Evolutionary conservation across 352 stramenopile genomes (phyloP).

Genomic region (Phytopythium aichiense): DNA sequence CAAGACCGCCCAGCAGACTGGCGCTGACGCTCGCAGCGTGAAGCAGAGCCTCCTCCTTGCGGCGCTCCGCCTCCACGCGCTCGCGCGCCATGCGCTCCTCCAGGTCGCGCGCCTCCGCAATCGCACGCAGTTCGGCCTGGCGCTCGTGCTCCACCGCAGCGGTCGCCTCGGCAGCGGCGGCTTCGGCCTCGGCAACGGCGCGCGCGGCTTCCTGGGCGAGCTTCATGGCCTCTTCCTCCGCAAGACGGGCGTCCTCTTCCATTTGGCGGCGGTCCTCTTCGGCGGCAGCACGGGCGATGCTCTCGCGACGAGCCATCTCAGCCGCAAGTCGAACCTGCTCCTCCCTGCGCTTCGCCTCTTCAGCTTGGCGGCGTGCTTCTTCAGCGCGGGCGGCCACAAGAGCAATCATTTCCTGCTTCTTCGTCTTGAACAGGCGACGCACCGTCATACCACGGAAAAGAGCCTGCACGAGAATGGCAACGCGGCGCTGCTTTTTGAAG

Average conservation of each 20-base stretch:
- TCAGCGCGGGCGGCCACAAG: conserved; percentile 67
- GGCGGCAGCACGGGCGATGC: conserved; percentile 41
- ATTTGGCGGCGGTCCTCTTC: conserved; percentile 60
- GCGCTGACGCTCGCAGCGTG: too few species aligned
- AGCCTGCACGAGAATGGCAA: conserved; percentile 68
- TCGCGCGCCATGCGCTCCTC: conserved; percentile 54
- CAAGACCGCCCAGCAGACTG: too few species aligned
- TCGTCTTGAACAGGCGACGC: conserved; percentile 70
- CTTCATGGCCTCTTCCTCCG: conserved; percentile 57
- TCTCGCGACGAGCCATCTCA: conserved; percentile 54
- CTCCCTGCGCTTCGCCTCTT: conserved; percentile 81
- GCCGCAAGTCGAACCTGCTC: conserved; percentile 59
- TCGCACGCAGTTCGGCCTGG: conserved; percentile 76
- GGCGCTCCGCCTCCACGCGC: too few species aligned
- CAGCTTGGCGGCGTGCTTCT: conserved; percentile 67
- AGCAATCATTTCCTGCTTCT: conserved; percentile 84
- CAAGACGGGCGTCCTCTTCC: conserved; percentile 68
- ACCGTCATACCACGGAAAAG: conserved; percentile 78
- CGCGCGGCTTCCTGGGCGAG: conserved; percentile 46
- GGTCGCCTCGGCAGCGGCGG: conserved; percentile 66
- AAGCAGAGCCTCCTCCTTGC: too few species aligned
- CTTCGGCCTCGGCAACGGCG: conserved; percentile 58
- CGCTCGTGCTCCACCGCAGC: conserved; percentile 78
- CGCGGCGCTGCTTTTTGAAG: conserved; percentile 79
- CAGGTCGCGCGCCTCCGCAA: conserved; percentile 66